These are phyloP conservation scores for Saccharomyces pastorianus DNA, from an alignment of 1,139 yeast species.

Conservation along the genomic window DNA sequence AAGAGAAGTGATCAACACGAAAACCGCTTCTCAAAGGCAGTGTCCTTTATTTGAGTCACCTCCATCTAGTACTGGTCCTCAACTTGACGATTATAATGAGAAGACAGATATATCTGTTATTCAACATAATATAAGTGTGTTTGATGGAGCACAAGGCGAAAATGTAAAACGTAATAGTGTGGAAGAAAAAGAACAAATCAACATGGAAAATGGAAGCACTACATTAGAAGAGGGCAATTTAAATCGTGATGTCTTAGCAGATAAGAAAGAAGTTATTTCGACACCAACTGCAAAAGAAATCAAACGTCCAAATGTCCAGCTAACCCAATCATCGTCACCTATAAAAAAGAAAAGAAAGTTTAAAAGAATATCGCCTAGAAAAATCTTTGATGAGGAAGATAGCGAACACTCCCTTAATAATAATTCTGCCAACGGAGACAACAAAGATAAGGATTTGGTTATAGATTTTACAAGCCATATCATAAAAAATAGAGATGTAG, in stretches of 20 bases:
- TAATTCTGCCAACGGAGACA: conserved; percentile 1
- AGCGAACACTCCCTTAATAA: conserved; percentile 8
- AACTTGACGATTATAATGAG: neutral
- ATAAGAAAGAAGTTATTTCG: neutral
- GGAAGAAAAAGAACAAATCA: neutral
- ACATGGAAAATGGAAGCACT: neutral
- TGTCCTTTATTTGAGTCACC: neutral
- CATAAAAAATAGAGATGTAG: conserved; percentile 12
- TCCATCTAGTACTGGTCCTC: neutral
- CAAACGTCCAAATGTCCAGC: neutral
- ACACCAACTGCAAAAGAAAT: neutral
- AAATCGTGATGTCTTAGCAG: neutral
- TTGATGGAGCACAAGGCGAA: neutral
- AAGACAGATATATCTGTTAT: neutral
- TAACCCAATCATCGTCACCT: conserved; percentile 1
- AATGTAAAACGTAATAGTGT: neutral
- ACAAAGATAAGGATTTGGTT: conserved; percentile 13
- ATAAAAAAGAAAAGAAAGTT: conserved; percentile 13
- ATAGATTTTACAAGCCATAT: conserved; percentile 20
- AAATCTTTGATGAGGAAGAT: conserved; percentile 10
- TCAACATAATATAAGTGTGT: neutral
- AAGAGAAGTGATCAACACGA: neutral
- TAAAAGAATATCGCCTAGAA: conserved; percentile 12
- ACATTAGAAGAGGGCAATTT: neutral
- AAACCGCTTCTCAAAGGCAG: neutral